Base-by-base conservation (phyloP, 2,329 filamentous ascomycete genomes). In the Colletotrichum sublineola region DNA sequence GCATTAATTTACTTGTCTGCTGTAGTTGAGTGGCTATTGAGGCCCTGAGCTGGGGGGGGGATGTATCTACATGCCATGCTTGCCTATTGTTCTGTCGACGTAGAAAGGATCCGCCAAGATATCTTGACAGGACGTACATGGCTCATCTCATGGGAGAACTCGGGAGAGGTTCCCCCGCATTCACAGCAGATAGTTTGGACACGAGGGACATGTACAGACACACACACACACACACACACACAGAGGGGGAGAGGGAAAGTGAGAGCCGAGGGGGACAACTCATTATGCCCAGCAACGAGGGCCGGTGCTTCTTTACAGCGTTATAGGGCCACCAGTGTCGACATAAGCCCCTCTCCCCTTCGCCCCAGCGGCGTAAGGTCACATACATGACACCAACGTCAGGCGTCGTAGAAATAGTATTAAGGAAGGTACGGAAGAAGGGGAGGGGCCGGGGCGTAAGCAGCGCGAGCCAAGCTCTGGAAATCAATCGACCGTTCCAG, bases 81-180 rank as follows among this genome's bases (percentile, higher is more conserved):
- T 20, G 9, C 12, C 38, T n/a, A 24, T 55, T 24, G 52, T 63
- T 42, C 33, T 24, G 24, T 50, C 42, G 44, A 53, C 52, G n/a
- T 44, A 3, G 56, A 50, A 63, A 63, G 66, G 52, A 68, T 64
- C 64, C 42, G 42, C 60, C 60, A 64, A 68, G 60, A 57, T 36
- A 52, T 52, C 31, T 56, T n/a, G 24, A 36, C 48, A 65, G 60
- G 24, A 68, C 42, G 60, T 64, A 44, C 52, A 52, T 68, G 67
- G 67, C 67, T 65, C 67, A 31, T 24, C 3, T 7, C 36, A 20
- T n/a, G 7, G 11, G 57, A 50, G 33, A 31, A 14, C 42, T 31
- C 52, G 14, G n/a, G 40, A 46, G 38, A 61, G 24, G 15, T 5
- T 18, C 36, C 36, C 55, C 55, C 55, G 24, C 36, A 33, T 33